phyloP scores from a whole-genome alignment of 108 stramenopile genomes.

The Cyclotella kingstonii region DNA sequence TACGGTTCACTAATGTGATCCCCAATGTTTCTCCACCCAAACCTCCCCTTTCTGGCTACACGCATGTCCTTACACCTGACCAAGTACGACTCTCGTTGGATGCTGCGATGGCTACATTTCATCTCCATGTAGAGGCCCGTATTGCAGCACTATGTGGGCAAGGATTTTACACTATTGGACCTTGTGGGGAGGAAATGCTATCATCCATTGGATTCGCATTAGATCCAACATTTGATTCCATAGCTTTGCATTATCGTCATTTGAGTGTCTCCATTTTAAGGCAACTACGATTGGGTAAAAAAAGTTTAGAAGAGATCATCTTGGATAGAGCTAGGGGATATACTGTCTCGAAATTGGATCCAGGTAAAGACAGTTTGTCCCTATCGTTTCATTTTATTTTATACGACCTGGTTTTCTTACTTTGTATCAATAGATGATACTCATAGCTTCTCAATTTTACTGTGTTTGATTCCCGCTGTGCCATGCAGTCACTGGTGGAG shows the following conservation, averaged over 20 bases:
- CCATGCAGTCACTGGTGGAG: constrained; percentile 8
- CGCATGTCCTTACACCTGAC: constrained; percentile 26
- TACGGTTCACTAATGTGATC: neutral
- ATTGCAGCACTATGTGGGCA: constrained; percentile 73
- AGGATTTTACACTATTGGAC: constrained; percentile 90
- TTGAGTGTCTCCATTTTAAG: constrained; percentile 58
- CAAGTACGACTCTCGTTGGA: constrained; percentile 49
- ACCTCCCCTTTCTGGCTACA: constrained; percentile 46
- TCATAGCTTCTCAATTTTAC: no score
- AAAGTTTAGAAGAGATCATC: constrained; percentile 55
- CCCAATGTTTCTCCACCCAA: constrained; percentile 26
- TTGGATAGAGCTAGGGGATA: constrained; percentile 81
- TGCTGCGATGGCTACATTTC: constrained; percentile 73
- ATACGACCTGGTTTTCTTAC: no score
- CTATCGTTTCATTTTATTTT: no score
- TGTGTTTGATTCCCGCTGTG: no score
- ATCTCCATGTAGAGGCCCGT: constrained; percentile 76
- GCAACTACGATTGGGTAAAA: constrained; percentile 39
- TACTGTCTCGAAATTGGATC: constrained; percentile 65
- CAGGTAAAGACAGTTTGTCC: no score
- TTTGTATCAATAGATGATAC: no score
- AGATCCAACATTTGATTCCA: constrained; percentile 46
- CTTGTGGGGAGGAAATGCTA: constrained; percentile 82
- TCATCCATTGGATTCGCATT: constrained; percentile 51
- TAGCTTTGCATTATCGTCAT: constrained; percentile 87